These are phyloP conservation scores for Keithomyces neogunnii DNA, from an alignment of 2,329 filamentous ascomycete species.

Conservation along the genomic window DNA sequence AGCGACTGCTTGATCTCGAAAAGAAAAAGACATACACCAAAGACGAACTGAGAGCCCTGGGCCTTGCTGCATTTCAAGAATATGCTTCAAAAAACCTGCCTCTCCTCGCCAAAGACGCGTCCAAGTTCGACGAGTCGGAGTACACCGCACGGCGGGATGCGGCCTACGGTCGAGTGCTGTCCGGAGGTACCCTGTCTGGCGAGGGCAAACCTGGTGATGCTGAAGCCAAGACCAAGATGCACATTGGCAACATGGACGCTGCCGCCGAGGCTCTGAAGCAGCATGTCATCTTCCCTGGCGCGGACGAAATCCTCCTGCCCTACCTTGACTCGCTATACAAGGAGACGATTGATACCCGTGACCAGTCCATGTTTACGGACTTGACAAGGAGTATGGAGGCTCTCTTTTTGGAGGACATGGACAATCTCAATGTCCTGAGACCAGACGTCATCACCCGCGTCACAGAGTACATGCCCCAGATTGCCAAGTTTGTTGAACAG, in stretches of 20 bases:
- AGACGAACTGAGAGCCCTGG: slow-evolving; percentile 38
- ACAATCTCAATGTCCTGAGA: slow-evolving; percentile 71
- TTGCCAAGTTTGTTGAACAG: slow-evolving; percentile 74
- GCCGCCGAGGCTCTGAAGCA: slow-evolving; percentile 40
- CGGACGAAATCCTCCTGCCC: slow-evolving; percentile 64
- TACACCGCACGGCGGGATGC: slow-evolving; percentile 41
- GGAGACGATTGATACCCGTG: slow-evolving; percentile 51
- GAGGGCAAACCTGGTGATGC: slow-evolving; percentile 61
- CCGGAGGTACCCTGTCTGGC: slow-evolving; percentile 45
- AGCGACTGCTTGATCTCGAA: slow-evolving; percentile 71
- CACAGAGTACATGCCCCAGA: slow-evolving; percentile 86
- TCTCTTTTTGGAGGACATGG: slow-evolving; percentile 85
- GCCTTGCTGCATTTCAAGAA: slow-evolving; percentile 42
- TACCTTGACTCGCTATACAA: slow-evolving; percentile 69
- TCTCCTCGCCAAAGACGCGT: slow-evolving; percentile 35
- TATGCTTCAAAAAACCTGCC: slow-evolving; percentile 50
- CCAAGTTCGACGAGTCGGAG: slow-evolving; percentile 38
- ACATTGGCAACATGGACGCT: slow-evolving; percentile 56
- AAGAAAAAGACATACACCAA: slow-evolving; percentile 57
- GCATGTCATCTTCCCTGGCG: slow-evolving; percentile 43
- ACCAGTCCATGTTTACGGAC: slow-evolving; percentile 72
- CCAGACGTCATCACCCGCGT: slow-evolving; percentile 80
- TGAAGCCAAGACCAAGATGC: slow-evolving; percentile 86
- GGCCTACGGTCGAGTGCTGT: slow-evolving; percentile 45
- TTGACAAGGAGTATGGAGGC: slow-evolving; percentile 79